Evolutionary conservation across 495 filamentous ascomycete species (phyloP), one percentile per base, ranked within the genome.

Genomic region (Cryomyces minteri): DNA sequence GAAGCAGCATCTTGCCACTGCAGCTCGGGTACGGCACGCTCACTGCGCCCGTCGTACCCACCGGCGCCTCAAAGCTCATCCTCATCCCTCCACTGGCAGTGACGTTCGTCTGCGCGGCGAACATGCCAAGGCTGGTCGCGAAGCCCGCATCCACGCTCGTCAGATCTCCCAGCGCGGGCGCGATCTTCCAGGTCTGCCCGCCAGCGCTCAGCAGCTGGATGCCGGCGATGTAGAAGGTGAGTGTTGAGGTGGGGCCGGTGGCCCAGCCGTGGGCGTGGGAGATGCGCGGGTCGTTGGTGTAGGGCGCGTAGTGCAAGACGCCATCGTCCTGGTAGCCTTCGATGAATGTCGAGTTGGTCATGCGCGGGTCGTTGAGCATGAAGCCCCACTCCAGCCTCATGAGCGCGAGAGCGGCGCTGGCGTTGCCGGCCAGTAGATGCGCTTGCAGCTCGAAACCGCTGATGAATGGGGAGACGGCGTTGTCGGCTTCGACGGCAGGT

Each of bases 191-290:
- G 7, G 56, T 68, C 48, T 49, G 47, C 0, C 75, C 76, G 0
- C 65, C 52, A 0, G 66, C 71, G 5, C 55, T 62, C 11, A 62
- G 57, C 4, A 77, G 48, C 40, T 65, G 58, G 31, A 81, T 64
- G 5, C 76, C 77, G 6, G 74, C 59, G 6, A 78, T 59, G 43
- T 69, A 67, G 32, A 67, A 60, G 3, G 62, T 71, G 31, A 81
- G 56, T 7, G 67, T 65, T 6, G 64, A 66, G 6, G 74, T 79
- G 4, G 76, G 76, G 7, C 74, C 72, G 4, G 69, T 63, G 0
- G 69, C 63, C 76, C 75, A 80, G 0, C 75, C 76, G 50, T 79
- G 77, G 0, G 76, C 68, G 47, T 79, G 75, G 10, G 60, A 67
- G 28, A 72, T 66, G 5, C 72, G 60, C 5, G 72, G 60, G 32